These are phyloP conservation scores for Puccinia horiana DNA, from an alignment of 1,284 basidiomycete species.

Conservation along the genomic window DNA sequence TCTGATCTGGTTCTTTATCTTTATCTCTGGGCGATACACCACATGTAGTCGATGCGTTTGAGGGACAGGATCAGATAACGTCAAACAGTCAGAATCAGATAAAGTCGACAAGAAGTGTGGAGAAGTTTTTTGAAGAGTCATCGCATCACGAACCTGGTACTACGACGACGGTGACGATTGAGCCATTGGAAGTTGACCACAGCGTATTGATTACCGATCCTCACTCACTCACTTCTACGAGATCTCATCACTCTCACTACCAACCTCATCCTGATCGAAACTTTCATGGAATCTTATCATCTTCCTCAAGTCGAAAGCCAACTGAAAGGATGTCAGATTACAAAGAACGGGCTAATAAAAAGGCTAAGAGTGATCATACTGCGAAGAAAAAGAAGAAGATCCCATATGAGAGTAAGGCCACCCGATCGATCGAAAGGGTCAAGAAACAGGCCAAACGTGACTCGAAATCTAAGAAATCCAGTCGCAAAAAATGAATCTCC, in stretches of 20 bases:
- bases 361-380: background rate
- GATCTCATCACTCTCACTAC: background rate
- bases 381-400: slow-evolving; percentile 39
- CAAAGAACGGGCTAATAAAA: background rate
- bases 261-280: slow-evolving; percentile 6
- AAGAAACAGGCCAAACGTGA: slow-evolving; percentile 33
- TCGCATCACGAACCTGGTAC: too few species aligned
- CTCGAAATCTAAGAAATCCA: slow-evolving; percentile 9
- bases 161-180: slow-evolving; percentile 39
- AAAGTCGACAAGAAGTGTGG: background rate
- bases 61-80: background rate
- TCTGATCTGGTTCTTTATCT: background rate
- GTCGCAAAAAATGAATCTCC: slow-evolving; percentile 1
- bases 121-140: slow-evolving; percentile 24
- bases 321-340: background rate
- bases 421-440: slow-evolving; percentile 26
- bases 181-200: slow-evolving; percentile 38
- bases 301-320: slow-evolving; percentile 3
- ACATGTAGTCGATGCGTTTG: slow-evolving; percentile 34
- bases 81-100: background rate
- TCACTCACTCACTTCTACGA: background rate
- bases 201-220: background rate
- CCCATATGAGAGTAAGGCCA: slow-evolving; percentile 46
- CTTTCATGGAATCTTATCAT: background rate
- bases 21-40: background rate